Conservation (phyloP, 306 rosid species). For the Alnus glutinosa region DNA sequence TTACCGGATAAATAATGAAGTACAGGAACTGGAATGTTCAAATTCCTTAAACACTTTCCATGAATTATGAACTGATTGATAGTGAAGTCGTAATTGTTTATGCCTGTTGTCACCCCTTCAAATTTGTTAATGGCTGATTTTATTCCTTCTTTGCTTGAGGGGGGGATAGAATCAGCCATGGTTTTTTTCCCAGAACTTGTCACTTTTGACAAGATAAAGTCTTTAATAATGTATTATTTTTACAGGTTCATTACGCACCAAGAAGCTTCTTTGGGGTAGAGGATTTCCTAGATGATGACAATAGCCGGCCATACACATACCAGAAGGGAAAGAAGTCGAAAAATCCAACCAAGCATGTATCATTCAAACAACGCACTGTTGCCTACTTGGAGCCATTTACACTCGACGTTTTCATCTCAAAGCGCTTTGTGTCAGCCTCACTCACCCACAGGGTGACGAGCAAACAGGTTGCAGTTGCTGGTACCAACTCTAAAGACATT, state of each 20-base stretch:
- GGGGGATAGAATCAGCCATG: not conserved
- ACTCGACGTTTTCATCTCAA: conserved; percentile 89
- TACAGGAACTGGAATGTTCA: not conserved
- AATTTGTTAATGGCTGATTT: not conserved
- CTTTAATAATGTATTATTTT: not conserved
- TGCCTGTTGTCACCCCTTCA: not conserved
- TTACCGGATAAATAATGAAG: not conserved
- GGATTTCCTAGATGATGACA: conserved; percentile 51
- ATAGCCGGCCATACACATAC: conserved; percentile 80
- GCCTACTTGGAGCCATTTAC: conserved; percentile 97
- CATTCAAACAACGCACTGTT: conserved; percentile 83
- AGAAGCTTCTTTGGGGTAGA: conserved; percentile 83
- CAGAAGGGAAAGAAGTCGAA: conserved; percentile 83
- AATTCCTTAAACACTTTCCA: not conserved
- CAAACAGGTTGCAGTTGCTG: conserved; percentile 96
- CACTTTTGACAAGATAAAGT: not conserved
- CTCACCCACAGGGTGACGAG: conserved; percentile 88
- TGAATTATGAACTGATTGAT: not conserved
- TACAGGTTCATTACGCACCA: conserved; percentile 46
- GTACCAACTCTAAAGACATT: conserved; percentile 95
- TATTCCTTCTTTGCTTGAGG: not conserved
- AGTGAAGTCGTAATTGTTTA: not conserved
- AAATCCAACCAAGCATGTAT: conserved; percentile 79
- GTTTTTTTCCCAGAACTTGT: not conserved
- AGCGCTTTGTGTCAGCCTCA: conserved; percentile 89